Conservation (phyloP, 345 rosid species). For the Salix exigua region DNA sequence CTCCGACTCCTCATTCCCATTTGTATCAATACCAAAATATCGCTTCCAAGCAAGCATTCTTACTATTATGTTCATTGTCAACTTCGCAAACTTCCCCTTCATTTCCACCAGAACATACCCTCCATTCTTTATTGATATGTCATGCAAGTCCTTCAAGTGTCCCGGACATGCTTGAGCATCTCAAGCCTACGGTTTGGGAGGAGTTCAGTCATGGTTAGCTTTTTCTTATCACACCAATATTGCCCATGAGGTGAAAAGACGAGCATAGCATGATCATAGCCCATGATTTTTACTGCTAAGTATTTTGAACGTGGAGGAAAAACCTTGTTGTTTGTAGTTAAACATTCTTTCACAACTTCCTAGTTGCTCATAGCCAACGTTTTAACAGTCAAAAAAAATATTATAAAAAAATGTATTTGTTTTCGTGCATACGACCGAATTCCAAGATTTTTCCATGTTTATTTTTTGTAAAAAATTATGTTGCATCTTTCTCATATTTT, state of each 20-base stretch:
- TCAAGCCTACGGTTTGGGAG: slow-evolving; percentile 30
- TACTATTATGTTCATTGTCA: slow-evolving; percentile 29
- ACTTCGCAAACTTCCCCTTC: slow-evolving; percentile 18
- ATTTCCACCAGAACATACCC: slow-evolving; percentile 19
- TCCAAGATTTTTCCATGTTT: no score
- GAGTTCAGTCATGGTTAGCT: slow-evolving; percentile 27
- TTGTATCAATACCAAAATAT: slow-evolving; percentile 1
- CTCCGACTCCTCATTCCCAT: slow-evolving; percentile 12
- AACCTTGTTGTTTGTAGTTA: slow-evolving; percentile 25
- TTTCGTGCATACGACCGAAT: no score
- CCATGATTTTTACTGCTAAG: slow-evolving; percentile 24
- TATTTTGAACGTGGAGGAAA: slow-evolving; percentile 22
- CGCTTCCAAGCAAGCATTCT: slow-evolving; percentile 29
- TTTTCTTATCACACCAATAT: slow-evolving; percentile 35
- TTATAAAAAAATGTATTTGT: no score
- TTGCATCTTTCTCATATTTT: no score
- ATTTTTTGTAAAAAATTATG: no score
- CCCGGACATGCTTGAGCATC: slow-evolving; percentile 32
- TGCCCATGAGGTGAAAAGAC: slow-evolving; percentile 35
- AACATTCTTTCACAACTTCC: slow-evolving; percentile 35
- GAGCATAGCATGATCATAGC: slow-evolving; percentile 24
- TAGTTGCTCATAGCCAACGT: slow-evolving; percentile 23
- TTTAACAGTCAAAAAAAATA: no score
- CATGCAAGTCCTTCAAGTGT: slow-evolving; percentile 19
- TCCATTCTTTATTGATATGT: slow-evolving; percentile 16